Evolutionary conservation across 2,329 filamentous ascomycete species (phyloP).

Genomic region (Knoxdaviesia capensis): DNA sequence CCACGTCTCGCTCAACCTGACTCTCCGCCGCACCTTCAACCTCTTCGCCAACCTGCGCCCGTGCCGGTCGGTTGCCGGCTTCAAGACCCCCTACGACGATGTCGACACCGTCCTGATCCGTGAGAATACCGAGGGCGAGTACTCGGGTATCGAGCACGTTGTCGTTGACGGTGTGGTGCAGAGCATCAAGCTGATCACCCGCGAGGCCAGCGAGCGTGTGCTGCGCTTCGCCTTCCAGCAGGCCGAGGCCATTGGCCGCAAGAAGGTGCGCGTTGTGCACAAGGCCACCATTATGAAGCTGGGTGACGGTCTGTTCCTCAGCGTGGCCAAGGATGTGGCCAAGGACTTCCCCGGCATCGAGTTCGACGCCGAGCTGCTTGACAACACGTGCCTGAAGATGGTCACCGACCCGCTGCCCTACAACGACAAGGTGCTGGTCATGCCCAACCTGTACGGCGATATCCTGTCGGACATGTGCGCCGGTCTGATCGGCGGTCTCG

Average conservation of each 20-base stretch:
- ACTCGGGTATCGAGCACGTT: constrained; percentile 96
- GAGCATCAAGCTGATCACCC: constrained; percentile 98
- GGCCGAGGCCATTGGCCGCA: constrained; percentile 74
- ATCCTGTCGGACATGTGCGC: constrained; percentile 99
- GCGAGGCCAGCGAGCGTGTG: constrained; percentile 84
- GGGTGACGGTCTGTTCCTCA: constrained; percentile 95
- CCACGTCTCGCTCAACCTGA: constrained; percentile 96
- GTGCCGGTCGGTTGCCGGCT: constrained; percentile 90
- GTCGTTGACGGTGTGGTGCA: constrained; percentile 96
- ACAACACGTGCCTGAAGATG: constrained; percentile 99
- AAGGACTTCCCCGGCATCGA: constrained; percentile 93
- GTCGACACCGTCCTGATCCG: constrained; percentile 96
- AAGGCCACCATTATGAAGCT: constrained; percentile 99
- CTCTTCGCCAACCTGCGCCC: constrained; percentile 98
- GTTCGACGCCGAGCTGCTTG: constrained; percentile 93
- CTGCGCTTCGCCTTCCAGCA: constrained; percentile 97
- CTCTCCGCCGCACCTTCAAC: constrained; percentile 97
- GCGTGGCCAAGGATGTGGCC: constrained; percentile 62
- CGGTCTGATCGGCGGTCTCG: constrained; percentile 91
- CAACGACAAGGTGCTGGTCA: constrained; percentile 97
- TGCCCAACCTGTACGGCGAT: constrained; percentile 97
- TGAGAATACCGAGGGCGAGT: constrained; percentile 99
- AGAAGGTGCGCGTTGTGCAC: constrained; percentile 94
- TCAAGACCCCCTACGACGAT: constrained; percentile 95
- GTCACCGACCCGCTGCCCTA: constrained; percentile 89